Evolutionary conservation across 805 yeast genomes (phyloP), one percentile per base, ranked within the genome.

Genomic region (Candida chauliodis): DNA sequence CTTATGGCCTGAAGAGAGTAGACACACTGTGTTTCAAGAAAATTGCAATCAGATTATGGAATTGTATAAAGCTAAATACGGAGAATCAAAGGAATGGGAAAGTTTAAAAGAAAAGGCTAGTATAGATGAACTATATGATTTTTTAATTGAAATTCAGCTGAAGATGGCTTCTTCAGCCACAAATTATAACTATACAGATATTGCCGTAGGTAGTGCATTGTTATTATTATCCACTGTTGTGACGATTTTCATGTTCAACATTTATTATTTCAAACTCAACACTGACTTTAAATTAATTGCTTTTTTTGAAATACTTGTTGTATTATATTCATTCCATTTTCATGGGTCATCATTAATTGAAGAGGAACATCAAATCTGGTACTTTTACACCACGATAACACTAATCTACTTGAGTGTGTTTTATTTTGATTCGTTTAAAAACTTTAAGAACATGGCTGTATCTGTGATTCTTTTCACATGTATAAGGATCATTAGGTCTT

Each of bases 341-440:
- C 87, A 95, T 43, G 90, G 96, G 19, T 66, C 73, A 4, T 66
- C 72, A 3, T 69, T 90, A 41, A 84, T 93, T 13, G 99, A 93
- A 53, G 99, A 93, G 57, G 99, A 93, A 54, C 95, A 93, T 54
- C 96, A 90, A 54, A 58, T 90, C 13, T 93, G 99, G 99, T 93
- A 95, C 86, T 84, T 56, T 21, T 50, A 61, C 13, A 48, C 60
- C 3, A 37, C 56, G 1, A 33, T 51, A 10, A 43, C 43, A 23
- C 38, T 50, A 4, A 22, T 47, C 2, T 31, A 37, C 3, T 37
- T 56, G 13, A 37, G 31, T 26, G 25, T 34, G 11, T 41, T 29
- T 34, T 31, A 34, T 8, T 42, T 38, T 35, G 33, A 32, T 13
- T 28, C 33, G 1, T 24, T 23, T 9, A 34, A 37, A 8, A 36